Base-by-base conservation (phyloP, 768 basidiomycete species). In the Russula foetens region DNA sequence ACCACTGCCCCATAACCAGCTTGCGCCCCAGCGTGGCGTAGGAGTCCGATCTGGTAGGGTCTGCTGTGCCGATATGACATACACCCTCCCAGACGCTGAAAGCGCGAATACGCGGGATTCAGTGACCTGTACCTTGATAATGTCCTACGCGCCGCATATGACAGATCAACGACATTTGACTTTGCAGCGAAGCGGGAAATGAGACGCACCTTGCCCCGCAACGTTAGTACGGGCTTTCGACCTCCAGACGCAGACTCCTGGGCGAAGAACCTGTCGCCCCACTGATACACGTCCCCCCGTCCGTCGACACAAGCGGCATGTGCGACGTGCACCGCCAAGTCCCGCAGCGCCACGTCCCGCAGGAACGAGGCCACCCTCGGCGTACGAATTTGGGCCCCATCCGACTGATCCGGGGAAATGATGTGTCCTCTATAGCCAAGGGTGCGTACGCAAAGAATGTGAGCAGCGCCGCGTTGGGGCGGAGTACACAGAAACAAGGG, bases 271-370 rank as follows among this genome's bases (percentile, higher is more conserved):
- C 80, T 85, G 44, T 78, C 76, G 0, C 90, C 90, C 90, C 90
- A 93, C 66, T 92, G 89, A 67, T 90, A 88, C 3, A 91, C 84
- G 66, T 94, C 85, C 26, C 91, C 92, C 38, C 81, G 78, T 8
- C 82, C 83, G 67, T 92, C 90, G 21, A 92, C 81, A 63, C 88
- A 90, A 15, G 84, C 90, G 1, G 83, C 88, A 63, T 88, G 83
- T 33, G 73, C 75, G 58, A 80, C 76, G 55, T 90, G 84, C 28
- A 92, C 72, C 14, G 78, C 83, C 39, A 92, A 69, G 67, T 92
- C 89, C 9, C 89, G 82, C 15, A 93, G 75, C 4, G 89, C 88
- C 49, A 85, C 77, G 58, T 81, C 80, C 53, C 84, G 76, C 33
- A 93, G 73, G 81, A 85, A 88, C 23, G 72, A 70, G 2, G 75